Evolutionary conservation across 768 basidiomycete species (phyloP), one percentile per base, ranked within the genome.

Genomic region (Trametes gibbosa): DNA sequence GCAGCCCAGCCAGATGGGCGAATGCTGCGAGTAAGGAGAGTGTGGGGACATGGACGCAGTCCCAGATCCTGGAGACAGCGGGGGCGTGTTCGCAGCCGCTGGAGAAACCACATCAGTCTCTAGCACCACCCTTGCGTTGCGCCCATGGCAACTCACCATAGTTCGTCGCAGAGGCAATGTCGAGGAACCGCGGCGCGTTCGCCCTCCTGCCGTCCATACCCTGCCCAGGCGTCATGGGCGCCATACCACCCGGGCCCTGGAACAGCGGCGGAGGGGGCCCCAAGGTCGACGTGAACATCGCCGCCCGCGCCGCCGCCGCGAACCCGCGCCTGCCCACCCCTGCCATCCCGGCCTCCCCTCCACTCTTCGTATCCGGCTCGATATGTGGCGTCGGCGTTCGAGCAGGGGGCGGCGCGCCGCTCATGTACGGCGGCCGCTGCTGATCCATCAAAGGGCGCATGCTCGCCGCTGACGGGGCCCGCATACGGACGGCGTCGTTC

Each of bases 261-360:
- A 32, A 50, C 49, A 52, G 24, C 9, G 53, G 56, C 35, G 58
- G 46, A 1, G 63, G 37, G 21, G 50, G 57, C 7, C 55, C 56
- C 54, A 64, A 53, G 5, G 69, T 17, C 29, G 29, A 32, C 34
- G 75, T 57, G 60, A 79, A 73, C 77, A 85, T 75, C 8, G 84
- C 84, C 0, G 85, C 86, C 43, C 84, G 83, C 52, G 87, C 84
- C 10, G 83, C 89, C 17, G 92, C 89, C 13, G 78, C 79, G 59
- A 94, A 94, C 0, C 90, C 93, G 64, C 92, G 76, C 59, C 93
- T 77, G 8, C 93, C 93, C 7, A 95, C 92, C 9, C 93, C 93
- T 0, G 93, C 93, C 93, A 95, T 95, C 0, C 90, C 89, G 9
- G 89, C 90, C 53, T 79, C 84, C 7, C 90, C 90, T 3, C 90